Percentiles rank a stretch among this genome's conserved stretches.
phyloP scores from a whole-genome alignment of 352 stramenopile species.

The Globisporangium yorkense region DNA sequence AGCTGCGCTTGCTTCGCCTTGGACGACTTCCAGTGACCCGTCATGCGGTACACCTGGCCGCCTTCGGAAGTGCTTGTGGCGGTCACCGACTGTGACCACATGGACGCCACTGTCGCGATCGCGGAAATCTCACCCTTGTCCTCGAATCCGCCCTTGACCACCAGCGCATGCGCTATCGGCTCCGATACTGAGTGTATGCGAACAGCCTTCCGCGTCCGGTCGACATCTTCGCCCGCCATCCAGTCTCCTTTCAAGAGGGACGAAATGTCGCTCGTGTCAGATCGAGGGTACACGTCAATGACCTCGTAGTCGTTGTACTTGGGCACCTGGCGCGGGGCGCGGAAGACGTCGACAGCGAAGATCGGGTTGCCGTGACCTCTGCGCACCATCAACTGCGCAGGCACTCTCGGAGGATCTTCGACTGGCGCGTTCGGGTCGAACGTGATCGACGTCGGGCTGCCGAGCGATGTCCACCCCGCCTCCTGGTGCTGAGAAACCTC shows the following conservation, averaged over 20 bases:
- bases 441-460: constrained; percentile 39
- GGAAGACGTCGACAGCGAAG: constrained; percentile 84
- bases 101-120: constrained; percentile 36
- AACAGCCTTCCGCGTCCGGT: constrained; percentile 56
- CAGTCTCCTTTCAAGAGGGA: constrained; percentile 55
- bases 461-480: constrained; percentile 68
- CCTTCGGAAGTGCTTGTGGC: constrained; percentile 4
- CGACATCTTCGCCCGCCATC: constrained; percentile 69
- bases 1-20: constrained; percentile 71
- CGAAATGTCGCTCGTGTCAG: constrained; percentile 4
- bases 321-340: constrained; percentile 72
- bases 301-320: constrained; percentile 89
- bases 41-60: constrained; percentile 41
- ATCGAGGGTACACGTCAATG: constrained; percentile 51
- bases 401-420: constrained; percentile 6
- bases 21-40: constrained; percentile 66
- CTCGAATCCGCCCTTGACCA: constrained; percentile 61
- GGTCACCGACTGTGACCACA: constrained; percentile 33
- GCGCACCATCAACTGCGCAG: constrained; percentile 60
- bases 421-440: constrained; percentile 11
- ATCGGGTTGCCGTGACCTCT: constrained; percentile 83
- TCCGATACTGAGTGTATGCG: constrained; percentile 60
- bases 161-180: constrained; percentile 34
- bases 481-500: constrained; percentile 37
- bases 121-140: constrained; percentile 68